Base-by-base conservation (phyloP, 306 rosid genomes). In the Spatholobus suberectus region DNA sequence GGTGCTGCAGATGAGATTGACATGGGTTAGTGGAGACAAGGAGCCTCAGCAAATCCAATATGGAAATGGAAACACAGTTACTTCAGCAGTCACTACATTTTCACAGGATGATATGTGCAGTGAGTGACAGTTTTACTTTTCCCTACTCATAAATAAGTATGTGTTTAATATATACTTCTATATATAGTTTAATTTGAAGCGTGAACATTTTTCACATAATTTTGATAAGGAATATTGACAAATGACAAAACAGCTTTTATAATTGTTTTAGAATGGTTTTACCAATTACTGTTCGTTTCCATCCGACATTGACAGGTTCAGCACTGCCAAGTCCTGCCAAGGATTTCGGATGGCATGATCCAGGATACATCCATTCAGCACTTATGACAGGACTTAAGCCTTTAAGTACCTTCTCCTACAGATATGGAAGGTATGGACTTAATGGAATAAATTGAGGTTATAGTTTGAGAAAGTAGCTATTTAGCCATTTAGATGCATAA, bases 281-380 rank as follows among this genome's bases (percentile, higher is more conserved):
- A 21, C 5, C 9, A 0, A 41, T 65, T 72, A 32, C 21, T 35
- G 5, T 68, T 69, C 29, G 17, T 32, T 73, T 65, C 9, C 1
- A 34, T 54, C 1, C 1, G 35, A 66, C 62, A 81, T 76, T 76
- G 8, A 82, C 72, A 94, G 98, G 70, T 81, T 75, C 89, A 49
- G 9, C 0, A 1, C 0, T 84, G 43, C 80, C 82, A 6, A 95
- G 97, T 84, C 99, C 99, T 82, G 99, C 99, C 11, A 90, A 84
- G 75, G 98, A 95, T 70, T 95, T 95, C 27, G 97, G 99, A 23
- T 95, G 99, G 99, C 99, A 95, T 90, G 94, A 95, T 51, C 99
- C 99, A 1, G 99, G 99, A 54, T 95, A 65, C 90, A 92, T 95
- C 63, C 99, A 95, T 77, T 86, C 99, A 21, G 98, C 91, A 79